Evolutionary conservation across 768 basidiomycete species (phyloP), one percentile per base, ranked within the genome.

Genomic region (Tephrocybe rancida): DNA sequence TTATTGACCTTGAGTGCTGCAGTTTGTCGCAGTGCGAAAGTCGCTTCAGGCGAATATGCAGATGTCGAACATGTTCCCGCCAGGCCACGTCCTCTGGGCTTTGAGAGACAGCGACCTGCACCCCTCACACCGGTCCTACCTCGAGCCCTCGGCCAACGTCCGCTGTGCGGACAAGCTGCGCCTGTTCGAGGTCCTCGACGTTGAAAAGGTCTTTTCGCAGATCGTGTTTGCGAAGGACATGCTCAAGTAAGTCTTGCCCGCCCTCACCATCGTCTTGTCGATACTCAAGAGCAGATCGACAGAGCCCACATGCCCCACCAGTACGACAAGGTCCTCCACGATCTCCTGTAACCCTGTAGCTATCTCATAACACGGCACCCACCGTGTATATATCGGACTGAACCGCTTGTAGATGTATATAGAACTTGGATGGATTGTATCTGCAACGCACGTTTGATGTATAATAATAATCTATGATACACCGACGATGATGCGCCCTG

Each of bases 21-120:
- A 92, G 91, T 90, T 93, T 62, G 73, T 92, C 34, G 81, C 89
- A 0, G 80, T 88, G 53, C 83, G 91, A 41, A 92, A 90, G 75
- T 92, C 90, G 2, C 77, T 93, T 0, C 89, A 92, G 66, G 90
- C 90, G 41, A 91, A 89, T 54, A 92, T 93, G 90, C 80, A 83
- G 44, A 81, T 78, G 73, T 71, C 82, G 2, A 78, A 85, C 58
- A 78, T 90, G 66, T 91, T 82, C 56, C 90, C 90, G 11, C 87
- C 91, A 0, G 91, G 90, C 2, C 79, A 84, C 7, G 84, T 92
- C 14, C 75, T 90, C 27, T 92, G 90, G 90, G 90, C 86, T 5
- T 75, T 91, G 67, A 80, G 88, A 51, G 85, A 92, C 52, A 77
- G 79, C 43, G 87, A 90, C 67, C 65, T 92, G 21, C 83, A 86